These are phyloP conservation scores for Setaria italica DNA, from an alignment of 202 grass and related monocot genomes.

Conservation along the genomic window DNA sequence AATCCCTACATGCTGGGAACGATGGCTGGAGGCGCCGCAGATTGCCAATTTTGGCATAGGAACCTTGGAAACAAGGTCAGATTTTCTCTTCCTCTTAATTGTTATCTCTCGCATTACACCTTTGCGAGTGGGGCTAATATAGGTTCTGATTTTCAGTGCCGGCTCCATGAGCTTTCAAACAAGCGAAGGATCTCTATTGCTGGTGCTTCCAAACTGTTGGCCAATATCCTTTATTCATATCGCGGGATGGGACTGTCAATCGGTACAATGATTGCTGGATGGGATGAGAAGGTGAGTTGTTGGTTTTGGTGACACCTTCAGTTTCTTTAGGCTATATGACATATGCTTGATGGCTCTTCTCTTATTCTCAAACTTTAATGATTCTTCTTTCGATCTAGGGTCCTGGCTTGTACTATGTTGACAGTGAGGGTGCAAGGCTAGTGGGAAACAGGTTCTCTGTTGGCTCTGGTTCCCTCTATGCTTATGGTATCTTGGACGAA, in stretches of 20 bases:
- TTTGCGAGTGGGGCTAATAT: conserved; percentile 18
- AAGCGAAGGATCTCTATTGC: conserved; percentile 90
- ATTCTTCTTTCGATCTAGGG: conserved; percentile 59
- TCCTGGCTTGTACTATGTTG: conserved; percentile 96
- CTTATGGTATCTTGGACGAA: conserved; percentile 86
- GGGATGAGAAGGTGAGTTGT: conserved; percentile 83
- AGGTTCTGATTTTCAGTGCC: conserved; percentile 56
- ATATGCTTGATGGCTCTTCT: not conserved
- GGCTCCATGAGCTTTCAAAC: conserved; percentile 88
- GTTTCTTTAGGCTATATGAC: not conserved
- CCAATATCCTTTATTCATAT: conserved; percentile 94
- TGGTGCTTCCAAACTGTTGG: conserved; percentile 87
- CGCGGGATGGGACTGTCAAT: conserved; percentile 92
- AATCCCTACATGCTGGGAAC: conserved; percentile 98
- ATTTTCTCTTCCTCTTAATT: conserved; percentile 18
- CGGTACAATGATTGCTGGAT: conserved; percentile 98
- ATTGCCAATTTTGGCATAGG: conserved; percentile 98
- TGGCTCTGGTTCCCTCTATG: conserved; percentile 93
- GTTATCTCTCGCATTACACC: not conserved
- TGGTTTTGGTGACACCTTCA: conserved; percentile 1
- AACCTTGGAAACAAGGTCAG: conserved; percentile 87
- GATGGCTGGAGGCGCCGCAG: conserved; percentile 95
- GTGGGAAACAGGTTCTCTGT: conserved; percentile 90
- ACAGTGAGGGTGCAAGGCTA: conserved; percentile 95
- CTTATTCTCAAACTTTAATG: not conserved